Base-by-base conservation (phyloP, 2,329 filamentous ascomycete species). In the Fusarium redolens region DNA sequence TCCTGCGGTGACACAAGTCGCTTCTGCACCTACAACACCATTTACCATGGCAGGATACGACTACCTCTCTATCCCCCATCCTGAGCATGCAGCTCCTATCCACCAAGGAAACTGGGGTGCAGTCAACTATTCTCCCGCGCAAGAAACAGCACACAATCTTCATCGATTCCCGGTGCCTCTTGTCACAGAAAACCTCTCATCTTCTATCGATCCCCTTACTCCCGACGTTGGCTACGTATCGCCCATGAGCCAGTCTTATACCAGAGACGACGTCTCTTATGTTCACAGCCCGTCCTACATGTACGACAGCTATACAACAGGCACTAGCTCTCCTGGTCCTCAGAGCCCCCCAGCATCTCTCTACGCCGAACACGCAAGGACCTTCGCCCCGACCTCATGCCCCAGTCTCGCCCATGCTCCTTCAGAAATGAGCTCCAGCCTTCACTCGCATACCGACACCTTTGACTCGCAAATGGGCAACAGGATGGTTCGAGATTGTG, bases 401-500 rank as follows among this genome's bases (percentile, higher is more conserved):
- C 89, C 89, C n/a, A 86, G 89, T 69, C 85, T 90, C 41, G 85
- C 87, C 69, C 91, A 91, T 74, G 84, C 87, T n/a, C 85, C 87
- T 12, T 90, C 89, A 8, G 89, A 91, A 75, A 86, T 86, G 61
- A 86, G 87, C 78, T 90, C 89, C 43, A 90, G 88, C 78, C 85
- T 91, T 64, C 85, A 87, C 72, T 90, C 89, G 33, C 89, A 91
- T 73, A 84, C 87, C 72, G 89, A 90, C 70, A 84, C 83, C 65
- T 89, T 89, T 78, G 89, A 91, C 77, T 83, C 85, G 55, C 86
- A 87, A 72, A 79, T 89, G 77, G 84, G 83, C 77, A 85, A 84
- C 74, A 88, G 87, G 77, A 80, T 89, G 77, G 84, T 87, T 77
- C 83, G 85, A 75, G 87, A 89, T 65, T 88, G 85, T 79, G 88